Base-by-base conservation (phyloP, 371 early-diverging fungal genomes). In the Mucor plumbeus region DNA sequence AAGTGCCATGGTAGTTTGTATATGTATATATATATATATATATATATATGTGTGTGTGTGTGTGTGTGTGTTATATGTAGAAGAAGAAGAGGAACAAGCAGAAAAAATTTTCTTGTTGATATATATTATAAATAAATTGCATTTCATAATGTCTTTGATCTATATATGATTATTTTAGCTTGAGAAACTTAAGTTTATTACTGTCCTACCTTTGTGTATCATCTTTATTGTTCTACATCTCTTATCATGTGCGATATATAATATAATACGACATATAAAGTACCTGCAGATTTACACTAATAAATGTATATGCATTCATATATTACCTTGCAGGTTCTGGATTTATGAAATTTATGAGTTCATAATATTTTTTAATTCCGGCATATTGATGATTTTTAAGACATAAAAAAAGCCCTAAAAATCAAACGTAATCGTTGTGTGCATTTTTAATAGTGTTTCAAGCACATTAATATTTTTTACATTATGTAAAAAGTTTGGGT, bases 1-100 rank as follows among this genome's bases (percentile, higher is more conserved):
- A 21, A 67, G 43, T 31, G 58, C 57, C 66, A 72, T 69, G 15
- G 59, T 26, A 26, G 3, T 26, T 26, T 26, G 3, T 26, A 26
- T 26, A 26, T 26, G 3, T 26, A 26, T 26, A 3, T 26, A 26
- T 26, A 26, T 26, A 7, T 33, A 35, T 48, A n/a, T n/a, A n/a
- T n/a, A n/a, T n/a, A n/a, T n/a, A n/a, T n/a, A n/a, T n/a, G n/a
- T n/a, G n/a, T n/a, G n/a, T n/a, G n/a, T n/a, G n/a, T 35, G 7
- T 50, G 10, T 54, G 43, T 59, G n/a, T n/a, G n/a, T n/a, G n/a
- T n/a, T n/a, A n/a, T n/a, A 14, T 8, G 21, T 11, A 14, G 34
- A 54, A 54, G 34, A 54, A 15, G 31, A 54, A 54, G 34, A 54
- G 26, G 26, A 26, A 26, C 26, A 26, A 26, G 26, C 26, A 26